Evolutionary conservation across 345 rosid species (phyloP).

Genomic region (Zanthoxylum bungeanum): DNA sequence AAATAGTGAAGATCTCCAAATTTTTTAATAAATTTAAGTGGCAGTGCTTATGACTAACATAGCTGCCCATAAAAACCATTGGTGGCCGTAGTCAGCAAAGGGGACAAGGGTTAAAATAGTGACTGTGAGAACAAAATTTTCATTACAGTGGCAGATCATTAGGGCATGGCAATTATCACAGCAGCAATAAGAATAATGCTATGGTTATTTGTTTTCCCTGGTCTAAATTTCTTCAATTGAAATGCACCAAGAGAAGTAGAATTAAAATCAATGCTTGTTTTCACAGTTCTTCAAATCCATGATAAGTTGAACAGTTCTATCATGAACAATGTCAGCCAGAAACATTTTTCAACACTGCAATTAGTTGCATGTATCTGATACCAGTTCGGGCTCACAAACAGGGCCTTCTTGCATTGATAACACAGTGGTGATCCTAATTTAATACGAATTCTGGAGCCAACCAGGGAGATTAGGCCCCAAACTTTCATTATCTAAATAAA

Average conservation of each 20-base stretch:
- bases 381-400: not conserved
- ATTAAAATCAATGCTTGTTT: not conserved
- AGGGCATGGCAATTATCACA: not conserved
- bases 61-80: not conserved
- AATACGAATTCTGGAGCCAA: not conserved
- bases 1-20: no score
- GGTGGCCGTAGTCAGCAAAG: not conserved
- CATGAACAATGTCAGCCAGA: no score
- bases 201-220: not conserved
- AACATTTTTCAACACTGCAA: not conserved
- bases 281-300: not conserved
- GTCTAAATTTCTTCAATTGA: not conserved
- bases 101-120: not conserved
- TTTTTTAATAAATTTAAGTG: no score
- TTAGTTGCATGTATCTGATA: not conserved
- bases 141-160: not conserved
- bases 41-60: not conserved
- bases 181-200: not conserved
- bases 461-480: not conserved
- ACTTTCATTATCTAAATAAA: not conserved
- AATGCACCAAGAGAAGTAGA: not conserved
- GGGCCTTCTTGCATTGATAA: not conserved
- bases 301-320: not conserved
- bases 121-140: not conserved
- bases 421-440: not conserved